These are phyloP conservation scores for Rhodomyrtus tomentosa DNA, from an alignment of 345 rosid genomes.

Conservation along the genomic window DNA sequence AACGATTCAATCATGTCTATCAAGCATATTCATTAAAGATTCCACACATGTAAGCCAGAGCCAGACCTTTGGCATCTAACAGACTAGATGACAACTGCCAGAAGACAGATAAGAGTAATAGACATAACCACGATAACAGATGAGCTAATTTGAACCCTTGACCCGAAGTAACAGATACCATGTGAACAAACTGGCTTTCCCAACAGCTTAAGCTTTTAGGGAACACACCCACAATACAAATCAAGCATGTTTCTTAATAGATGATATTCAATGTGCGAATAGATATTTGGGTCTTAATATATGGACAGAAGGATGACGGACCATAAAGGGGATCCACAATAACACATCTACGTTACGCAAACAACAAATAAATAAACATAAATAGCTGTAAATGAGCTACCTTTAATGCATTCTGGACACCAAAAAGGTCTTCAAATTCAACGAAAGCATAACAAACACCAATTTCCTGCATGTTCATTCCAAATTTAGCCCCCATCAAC, in stretches of 20 bases:
- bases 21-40: neutral
- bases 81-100: neutral
- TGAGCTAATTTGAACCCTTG: neutral
- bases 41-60: neutral
- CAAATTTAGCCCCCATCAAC: neutral
- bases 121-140: neutral
- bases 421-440: slow-evolving; percentile 78
- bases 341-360: neutral
- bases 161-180: neutral
- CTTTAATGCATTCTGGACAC: slow-evolving; percentile 90
- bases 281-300: neutral
- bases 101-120: neutral
- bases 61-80: neutral
- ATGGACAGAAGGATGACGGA: neutral
- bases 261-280: neutral
- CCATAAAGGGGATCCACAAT: neutral
- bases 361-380: neutral
- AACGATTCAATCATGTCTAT: neutral
- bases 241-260: neutral
- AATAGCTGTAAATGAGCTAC: slow-evolving; percentile 17
- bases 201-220: neutral
- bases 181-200: neutral
- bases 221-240: neutral
- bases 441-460: slow-evolving; percentile 97
- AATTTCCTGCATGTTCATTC: slow-evolving; percentile 41